Evolutionary conservation across 495 filamentous ascomycete genomes (phyloP), one percentile per base, ranked within the genome.

Genomic region (Hypoxylon cercidicola): DNA sequence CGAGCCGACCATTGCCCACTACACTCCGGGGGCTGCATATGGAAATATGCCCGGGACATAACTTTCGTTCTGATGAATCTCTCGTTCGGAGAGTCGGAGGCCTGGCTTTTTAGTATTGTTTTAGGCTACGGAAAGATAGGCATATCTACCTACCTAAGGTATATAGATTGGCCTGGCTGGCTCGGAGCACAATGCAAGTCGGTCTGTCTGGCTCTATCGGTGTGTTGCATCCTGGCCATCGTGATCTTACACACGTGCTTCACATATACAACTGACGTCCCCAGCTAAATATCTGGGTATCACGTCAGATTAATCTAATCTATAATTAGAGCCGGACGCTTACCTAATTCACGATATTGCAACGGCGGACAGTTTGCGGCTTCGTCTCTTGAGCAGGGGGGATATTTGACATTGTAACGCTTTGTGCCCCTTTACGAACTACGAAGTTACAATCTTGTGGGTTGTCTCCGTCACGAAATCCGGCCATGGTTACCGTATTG

Each of bases 251-350:
- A 4, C 9, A 32, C 30, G 1, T 32, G 30, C 30, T 11, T 32
- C 30, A 32, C 30, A 32, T 8, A 32, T 32, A 32, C 1, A 32
- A 32, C 5, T 4, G 30, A 32, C 30, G 10, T 32, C 30, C 30
- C 30, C 30, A 32, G 30, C 30, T 32, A 32, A 32, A 32, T 32
- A 10, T 7, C 8, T 32, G 30, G 30, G 23, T 25, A 25, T 25
- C 5, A 25, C 5, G 23, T 25, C 23, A 25, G 23, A 25, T 25
- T 2, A 5, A 25, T 25, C 2, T 25, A 32, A 4, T 32, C 62
- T 65, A 65, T 60, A 55, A 65, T 65, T 65, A 65, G 62, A 55
- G 55, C 44, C 21, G 43, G 59, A 10, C 32, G 32, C 18, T 44
- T 62, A 32, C 30, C 30, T 32, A 32, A 62, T 55, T 46, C 40